Conservation (phyloP, 768 basidiomycete species). For the Gloeopeniophorella convolvens region DNA sequence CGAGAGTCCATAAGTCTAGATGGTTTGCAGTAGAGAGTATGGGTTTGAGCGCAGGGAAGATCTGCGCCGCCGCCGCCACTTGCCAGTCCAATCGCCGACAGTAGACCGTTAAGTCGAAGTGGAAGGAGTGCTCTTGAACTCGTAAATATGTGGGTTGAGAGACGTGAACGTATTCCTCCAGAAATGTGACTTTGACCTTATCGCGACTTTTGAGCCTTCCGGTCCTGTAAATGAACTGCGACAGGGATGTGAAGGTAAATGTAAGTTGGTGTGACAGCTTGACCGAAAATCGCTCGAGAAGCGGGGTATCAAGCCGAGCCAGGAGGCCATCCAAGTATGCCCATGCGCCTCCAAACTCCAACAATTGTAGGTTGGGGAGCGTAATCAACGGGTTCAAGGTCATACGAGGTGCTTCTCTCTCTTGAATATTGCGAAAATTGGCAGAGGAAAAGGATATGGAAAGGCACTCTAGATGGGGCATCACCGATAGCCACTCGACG, state of each 20-base stretch:
- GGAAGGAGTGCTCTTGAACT: not conserved
- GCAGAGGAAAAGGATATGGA: too few species aligned
- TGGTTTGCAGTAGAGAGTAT: not conserved
- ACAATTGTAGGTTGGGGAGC: not conserved
- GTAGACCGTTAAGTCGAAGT: too few species aligned
- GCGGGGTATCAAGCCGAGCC: not conserved
- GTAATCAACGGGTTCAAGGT: too few species aligned
- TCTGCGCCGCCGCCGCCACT: too few species aligned
- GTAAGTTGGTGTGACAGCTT: not conserved
- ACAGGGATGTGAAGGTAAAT: not conserved
- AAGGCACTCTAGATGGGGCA: too few species aligned
- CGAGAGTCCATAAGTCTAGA: not conserved
- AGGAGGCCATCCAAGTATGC: conserved; percentile 2
- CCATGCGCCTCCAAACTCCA: not conserved
- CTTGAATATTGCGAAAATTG: too few species aligned
- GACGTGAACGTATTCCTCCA: not conserved
- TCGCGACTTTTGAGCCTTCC: not conserved
- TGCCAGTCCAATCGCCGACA: too few species aligned
- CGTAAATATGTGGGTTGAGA: not conserved
- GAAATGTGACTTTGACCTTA: not conserved
- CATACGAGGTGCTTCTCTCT: too few species aligned
- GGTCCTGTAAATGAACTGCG: not conserved
- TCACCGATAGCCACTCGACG: too few species aligned
- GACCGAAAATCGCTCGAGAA: not conserved
- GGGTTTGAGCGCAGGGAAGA: not conserved